Evolutionary conservation across 2,329 filamentous ascomycete genomes (phyloP), one percentile per base, ranked within the genome.

Genomic region (Ophiosphaerella korrae): DNA sequence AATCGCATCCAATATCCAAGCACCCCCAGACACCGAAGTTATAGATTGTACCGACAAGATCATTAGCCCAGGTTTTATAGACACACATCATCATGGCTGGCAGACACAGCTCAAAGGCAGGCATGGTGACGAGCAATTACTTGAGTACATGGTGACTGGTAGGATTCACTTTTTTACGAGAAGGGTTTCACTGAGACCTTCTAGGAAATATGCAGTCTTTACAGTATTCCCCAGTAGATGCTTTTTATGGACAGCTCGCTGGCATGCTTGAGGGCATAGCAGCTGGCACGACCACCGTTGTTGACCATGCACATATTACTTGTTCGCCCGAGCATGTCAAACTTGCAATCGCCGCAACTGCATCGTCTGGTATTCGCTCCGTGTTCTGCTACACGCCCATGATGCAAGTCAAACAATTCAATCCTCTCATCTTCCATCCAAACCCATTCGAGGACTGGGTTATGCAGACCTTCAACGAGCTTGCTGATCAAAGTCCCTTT

Each of bases 51-150:
- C 73, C 0, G 72, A 77, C 45, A 80, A 82, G 58, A 83, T 84
- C 44, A 73, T 84, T 48, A 77, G 77, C 0, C 82, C 82, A 0
- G 82, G 39, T 16, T 50, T 53, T 29, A 71, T 84, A 45, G 81
- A 84, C 63, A 84, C 81, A 0, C 83, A 84, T 53, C 77, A 78
- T 2, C 65, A 70, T 53, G 50, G 60, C 32, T 64, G 82, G 83
- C 81, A 85, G 60, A 83, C 82, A 0, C 80, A 76, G 8, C 77
- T 80, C 55, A 82, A 81, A 56, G 82, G 82, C 0, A 62, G 84
- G 1, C 79, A 66, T 6, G 78, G 80, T 2, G 81, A 85, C 56
- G 77, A 80, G 3, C 62, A 68, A 2, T 55, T 81, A n/a, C 32
- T 78, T 3, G 70, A 79, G 21, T 80, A 80, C 52, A 65, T 77